Evolutionary conservation across 352 stramenopile genomes (phyloP).

Genomic region (Pythium brassicae): DNA sequence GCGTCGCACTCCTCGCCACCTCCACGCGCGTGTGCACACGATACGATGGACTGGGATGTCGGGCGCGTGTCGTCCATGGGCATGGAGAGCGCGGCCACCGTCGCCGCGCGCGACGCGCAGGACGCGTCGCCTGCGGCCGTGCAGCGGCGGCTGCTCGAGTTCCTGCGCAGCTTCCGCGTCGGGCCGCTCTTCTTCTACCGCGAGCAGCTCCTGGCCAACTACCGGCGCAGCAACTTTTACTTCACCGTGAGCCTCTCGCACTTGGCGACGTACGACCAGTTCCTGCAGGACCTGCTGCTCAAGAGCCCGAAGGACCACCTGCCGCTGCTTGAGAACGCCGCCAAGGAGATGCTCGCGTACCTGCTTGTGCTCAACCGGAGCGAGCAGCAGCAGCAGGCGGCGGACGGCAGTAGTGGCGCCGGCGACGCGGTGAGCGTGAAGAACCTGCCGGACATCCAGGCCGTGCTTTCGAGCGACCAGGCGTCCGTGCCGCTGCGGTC

Average conservation of each 20-base stretch:
- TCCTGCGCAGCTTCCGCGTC: slow-evolving; percentile 86
- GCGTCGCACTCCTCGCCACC: too few relatives aligned
- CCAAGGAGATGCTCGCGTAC: slow-evolving; percentile 73
- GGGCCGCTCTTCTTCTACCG: slow-evolving; percentile 88
- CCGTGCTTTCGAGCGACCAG: slow-evolving; percentile 81
- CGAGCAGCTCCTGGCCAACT: slow-evolving; percentile 85
- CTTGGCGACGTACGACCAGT: slow-evolving; percentile 81
- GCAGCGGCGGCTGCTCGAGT: slow-evolving; percentile 66
- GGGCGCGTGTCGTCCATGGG: slow-evolving; percentile 77
- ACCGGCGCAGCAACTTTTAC: slow-evolving; percentile 62
- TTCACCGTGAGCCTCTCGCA: slow-evolving; percentile 85
- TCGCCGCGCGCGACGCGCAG: slow-evolving; percentile 41
- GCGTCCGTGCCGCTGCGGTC: slow-evolving; percentile 60
- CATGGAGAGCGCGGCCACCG: slow-evolving; percentile 60
- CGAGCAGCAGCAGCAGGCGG: slow-evolving; percentile 24
- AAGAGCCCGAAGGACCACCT: slow-evolving; percentile 83
- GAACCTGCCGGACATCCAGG: slow-evolving; percentile 71
- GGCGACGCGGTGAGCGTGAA: slow-evolving; percentile 21
- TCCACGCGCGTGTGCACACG: not conserved
- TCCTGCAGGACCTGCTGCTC: slow-evolving; percentile 83
- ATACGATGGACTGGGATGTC: slow-evolving; percentile 78
- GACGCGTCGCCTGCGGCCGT: slow-evolving; percentile 54
- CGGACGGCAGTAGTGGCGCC: slow-evolving; percentile 15
- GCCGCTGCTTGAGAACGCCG: slow-evolving; percentile 78
- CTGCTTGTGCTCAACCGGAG: slow-evolving; percentile 50